Conservation (phyloP, 139 green algal genomes). For the Choricystis sp. region DNA sequence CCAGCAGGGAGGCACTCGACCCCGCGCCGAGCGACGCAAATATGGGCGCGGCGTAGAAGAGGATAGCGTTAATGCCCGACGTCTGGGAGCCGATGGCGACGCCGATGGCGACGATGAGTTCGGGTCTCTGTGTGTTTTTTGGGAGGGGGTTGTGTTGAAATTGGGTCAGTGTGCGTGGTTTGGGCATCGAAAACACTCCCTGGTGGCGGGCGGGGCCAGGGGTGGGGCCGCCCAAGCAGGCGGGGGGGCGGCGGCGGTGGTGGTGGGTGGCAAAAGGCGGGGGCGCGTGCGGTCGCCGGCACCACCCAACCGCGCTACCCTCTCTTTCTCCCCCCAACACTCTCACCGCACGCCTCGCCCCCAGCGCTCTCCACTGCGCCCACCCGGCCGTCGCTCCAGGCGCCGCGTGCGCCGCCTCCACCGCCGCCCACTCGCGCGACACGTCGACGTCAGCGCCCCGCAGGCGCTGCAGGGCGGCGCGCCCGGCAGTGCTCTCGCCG, state of each 20-base stretch:
- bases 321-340: too few relatives aligned
- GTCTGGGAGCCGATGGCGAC: constrained; percentile 8
- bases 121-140: too few relatives aligned
- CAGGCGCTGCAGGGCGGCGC: constrained; percentile 1
- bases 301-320: too few relatives aligned
- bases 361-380: too few relatives aligned
- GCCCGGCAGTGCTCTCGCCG: constrained; percentile 3
- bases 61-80: constrained; percentile 30
- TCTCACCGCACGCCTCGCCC: too few relatives aligned
- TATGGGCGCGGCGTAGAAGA: constrained; percentile 22
- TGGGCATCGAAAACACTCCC: too few relatives aligned
- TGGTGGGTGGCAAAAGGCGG: not conserved
- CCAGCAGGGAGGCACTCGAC: constrained; percentile 6
- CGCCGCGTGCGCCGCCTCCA: not conserved
- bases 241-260: not conserved
- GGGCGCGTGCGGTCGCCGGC: too few relatives aligned
- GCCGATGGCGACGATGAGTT: not conserved
- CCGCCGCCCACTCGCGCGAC: not conserved
- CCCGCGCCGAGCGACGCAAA: constrained; percentile 17
- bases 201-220: too few relatives aligned
- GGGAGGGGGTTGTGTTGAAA: too few relatives aligned
- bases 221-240: too few relatives aligned
- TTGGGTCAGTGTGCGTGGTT: too few relatives aligned
- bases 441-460: constrained; percentile 4
- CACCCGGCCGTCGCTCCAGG: too few relatives aligned